Evolutionary conservation across 176 grass and related monocot species (phyloP).

Genomic region (maize (Zea mays)): DNA sequence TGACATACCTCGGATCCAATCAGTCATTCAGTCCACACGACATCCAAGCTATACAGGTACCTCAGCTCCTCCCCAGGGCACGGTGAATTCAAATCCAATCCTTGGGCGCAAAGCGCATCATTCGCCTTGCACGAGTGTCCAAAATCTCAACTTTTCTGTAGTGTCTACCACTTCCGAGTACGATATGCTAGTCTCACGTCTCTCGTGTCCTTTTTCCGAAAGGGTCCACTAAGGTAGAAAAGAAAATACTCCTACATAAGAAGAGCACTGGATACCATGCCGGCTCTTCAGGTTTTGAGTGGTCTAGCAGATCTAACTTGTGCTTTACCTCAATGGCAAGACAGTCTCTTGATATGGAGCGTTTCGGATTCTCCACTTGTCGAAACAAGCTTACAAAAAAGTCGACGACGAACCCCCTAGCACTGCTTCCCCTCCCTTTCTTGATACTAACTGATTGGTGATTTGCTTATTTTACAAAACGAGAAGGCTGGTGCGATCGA

Average conservation of each 20-base stretch:
- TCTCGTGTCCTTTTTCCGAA: not conserved
- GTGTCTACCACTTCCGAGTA: too few species aligned
- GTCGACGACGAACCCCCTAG: not conserved
- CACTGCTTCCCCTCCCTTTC: not conserved
- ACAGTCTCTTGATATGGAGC: not conserved
- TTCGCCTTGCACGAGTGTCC: too few species aligned
- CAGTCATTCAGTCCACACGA: too few species aligned
- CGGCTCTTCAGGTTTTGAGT: constrained; percentile 9
- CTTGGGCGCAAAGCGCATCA: too few species aligned
- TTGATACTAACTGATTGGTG: not conserved
- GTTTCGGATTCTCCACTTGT: constrained; percentile 2
- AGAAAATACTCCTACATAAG: not conserved
- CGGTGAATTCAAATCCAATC: too few species aligned
- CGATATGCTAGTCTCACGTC: too few species aligned
- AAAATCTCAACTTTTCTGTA: too few species aligned
- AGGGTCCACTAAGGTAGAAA: not conserved
- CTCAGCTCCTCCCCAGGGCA: too few species aligned
- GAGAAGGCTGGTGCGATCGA: not conserved
- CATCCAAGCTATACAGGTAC: too few species aligned
- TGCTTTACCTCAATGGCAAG: constrained; percentile 33
- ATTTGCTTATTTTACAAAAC: not conserved
- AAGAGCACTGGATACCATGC: constrained; percentile 38
- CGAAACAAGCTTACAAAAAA: not conserved
- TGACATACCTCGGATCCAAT: too few species aligned
- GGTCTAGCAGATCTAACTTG: constrained; percentile 17